phyloP scores from a whole-genome alignment of 2,329 filamentous ascomycete species.

The Ophiocordyceps unilateralis region DNA sequence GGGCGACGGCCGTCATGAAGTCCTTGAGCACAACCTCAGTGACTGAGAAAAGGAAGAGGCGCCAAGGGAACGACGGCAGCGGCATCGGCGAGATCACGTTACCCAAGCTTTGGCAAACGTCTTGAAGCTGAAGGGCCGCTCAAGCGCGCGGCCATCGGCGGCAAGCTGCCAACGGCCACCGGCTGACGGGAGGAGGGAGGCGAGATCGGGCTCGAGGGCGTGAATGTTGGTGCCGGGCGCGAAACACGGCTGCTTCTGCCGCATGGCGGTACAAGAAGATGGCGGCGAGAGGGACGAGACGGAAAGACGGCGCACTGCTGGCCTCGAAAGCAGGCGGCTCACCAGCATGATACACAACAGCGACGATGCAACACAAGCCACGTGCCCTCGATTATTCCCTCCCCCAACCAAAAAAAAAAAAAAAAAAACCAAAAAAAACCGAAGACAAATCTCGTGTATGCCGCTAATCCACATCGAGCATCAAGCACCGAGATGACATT shows the following conservation, averaged over 20 bases:
- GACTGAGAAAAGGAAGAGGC: background rate
- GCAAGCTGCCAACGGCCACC: constrained; percentile 32
- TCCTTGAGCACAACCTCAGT: constrained; percentile 25
- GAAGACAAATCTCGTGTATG: background rate
- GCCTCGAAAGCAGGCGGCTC: background rate
- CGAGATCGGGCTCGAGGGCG: constrained; percentile 16
- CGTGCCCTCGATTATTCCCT: too few relatives aligned
- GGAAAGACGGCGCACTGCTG: background rate
- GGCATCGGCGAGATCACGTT: too few relatives aligned
- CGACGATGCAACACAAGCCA: too few relatives aligned
- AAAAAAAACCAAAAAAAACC: background rate
- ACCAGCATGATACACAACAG: too few relatives aligned
- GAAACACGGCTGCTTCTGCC: constrained; percentile 20
- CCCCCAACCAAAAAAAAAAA: background rate
- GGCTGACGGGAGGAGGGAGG: constrained; percentile 22
- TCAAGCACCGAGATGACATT: background rate
- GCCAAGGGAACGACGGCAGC: too few relatives aligned
- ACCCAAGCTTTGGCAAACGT: constrained; percentile 51
- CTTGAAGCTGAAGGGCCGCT: constrained; percentile 46
- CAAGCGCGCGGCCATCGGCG: constrained; percentile 33
- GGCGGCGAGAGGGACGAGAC: constrained; percentile 2
- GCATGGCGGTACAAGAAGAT: constrained; percentile 7
- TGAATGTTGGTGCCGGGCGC: constrained; percentile 26
- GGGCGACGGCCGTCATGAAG: constrained; percentile 57
- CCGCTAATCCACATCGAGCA: background rate